Evolutionary conservation across 306 rosid species (phyloP).

Genomic region (Vicia villosa): DNA sequence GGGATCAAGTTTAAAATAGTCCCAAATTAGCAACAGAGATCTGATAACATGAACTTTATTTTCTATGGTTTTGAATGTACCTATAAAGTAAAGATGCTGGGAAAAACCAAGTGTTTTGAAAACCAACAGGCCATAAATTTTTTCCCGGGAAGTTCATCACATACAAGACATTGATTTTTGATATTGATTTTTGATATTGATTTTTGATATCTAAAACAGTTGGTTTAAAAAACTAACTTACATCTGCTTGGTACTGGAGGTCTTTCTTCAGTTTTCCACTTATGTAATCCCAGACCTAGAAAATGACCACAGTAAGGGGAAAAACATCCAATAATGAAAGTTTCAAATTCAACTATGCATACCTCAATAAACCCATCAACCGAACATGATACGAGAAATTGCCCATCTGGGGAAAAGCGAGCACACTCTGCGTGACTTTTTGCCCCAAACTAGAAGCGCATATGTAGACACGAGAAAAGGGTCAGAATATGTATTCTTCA

Average conservation of each 20-base stretch:
- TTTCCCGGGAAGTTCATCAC: constrained; percentile 9
- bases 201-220: too few relatives aligned
- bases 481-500: constrained; percentile 21
- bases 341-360: constrained; percentile 34
- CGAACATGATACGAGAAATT: constrained; percentile 91
- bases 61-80: constrained; percentile 13
- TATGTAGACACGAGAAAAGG: constrained; percentile 28
- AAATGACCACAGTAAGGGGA: constrained; percentile 36
- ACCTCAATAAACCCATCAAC: constrained; percentile 99
- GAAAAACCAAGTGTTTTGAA: background rate
- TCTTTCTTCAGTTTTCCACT: constrained; percentile 99
- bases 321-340: constrained; percentile 27
- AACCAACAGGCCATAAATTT: background rate
- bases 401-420: constrained; percentile 97
- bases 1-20: background rate
- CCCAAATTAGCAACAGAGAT: constrained; percentile 22
- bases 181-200: too few relatives aligned
- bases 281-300: constrained; percentile 93
- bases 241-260: constrained; percentile 99
- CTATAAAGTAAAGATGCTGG: constrained; percentile 1
- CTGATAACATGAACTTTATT: constrained; percentile 5
- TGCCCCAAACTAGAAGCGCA: constrained; percentile 73
- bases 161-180: constrained; percentile 19
- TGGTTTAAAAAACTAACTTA: constrained; percentile 51
- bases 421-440: constrained; percentile 98